phyloP scores from a whole-genome alignment of 2,329 filamentous ascomycete species.

The Annulohypoxylon truncatum region DNA sequence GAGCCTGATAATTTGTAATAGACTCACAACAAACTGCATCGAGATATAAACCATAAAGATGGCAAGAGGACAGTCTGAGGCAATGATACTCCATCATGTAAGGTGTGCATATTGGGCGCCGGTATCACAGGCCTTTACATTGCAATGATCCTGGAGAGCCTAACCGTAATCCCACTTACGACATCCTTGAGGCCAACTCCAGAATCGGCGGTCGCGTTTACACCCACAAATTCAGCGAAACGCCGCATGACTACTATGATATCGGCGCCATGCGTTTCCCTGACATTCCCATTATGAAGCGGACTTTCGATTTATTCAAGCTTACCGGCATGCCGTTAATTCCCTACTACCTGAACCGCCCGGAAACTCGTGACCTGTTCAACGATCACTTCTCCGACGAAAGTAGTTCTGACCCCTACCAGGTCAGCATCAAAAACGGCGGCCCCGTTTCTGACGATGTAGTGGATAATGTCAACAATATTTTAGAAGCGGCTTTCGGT shows the following conservation, averaged over 20 bases:
- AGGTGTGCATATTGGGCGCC: slow-evolving; percentile 51
- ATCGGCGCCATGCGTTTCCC: slow-evolving; percentile 57
- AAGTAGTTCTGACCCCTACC: not conserved
- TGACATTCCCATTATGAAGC: slow-evolving; percentile 48
- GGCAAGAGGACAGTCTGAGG: not conserved
- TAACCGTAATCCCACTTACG: slow-evolving; percentile 39
- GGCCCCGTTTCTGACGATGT: not conserved
- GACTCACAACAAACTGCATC: not conserved
- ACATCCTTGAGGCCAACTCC: slow-evolving; percentile 52
- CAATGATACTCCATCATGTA: not conserved
- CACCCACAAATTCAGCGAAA: slow-evolving; percentile 50
- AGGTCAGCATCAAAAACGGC: not conserved
- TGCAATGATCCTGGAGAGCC: slow-evolving; percentile 50
- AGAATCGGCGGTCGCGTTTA: slow-evolving; percentile 52
- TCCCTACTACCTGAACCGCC: not conserved
- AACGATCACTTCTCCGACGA: not conserved
- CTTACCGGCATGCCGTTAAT: slow-evolving; percentile 12
- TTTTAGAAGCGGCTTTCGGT: not conserved
- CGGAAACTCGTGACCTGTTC: not conserved
- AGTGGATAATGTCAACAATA: not conserved
- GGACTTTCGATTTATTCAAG: slow-evolving; percentile 5
- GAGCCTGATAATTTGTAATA: not conserved
- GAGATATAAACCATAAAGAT: not conserved
- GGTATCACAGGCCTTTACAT: slow-evolving; percentile 53
- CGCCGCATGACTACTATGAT: slow-evolving; percentile 54